phyloP scores from a whole-genome alignment of 495 filamentous ascomycete species.

The Usnea hakonensis region DNA sequence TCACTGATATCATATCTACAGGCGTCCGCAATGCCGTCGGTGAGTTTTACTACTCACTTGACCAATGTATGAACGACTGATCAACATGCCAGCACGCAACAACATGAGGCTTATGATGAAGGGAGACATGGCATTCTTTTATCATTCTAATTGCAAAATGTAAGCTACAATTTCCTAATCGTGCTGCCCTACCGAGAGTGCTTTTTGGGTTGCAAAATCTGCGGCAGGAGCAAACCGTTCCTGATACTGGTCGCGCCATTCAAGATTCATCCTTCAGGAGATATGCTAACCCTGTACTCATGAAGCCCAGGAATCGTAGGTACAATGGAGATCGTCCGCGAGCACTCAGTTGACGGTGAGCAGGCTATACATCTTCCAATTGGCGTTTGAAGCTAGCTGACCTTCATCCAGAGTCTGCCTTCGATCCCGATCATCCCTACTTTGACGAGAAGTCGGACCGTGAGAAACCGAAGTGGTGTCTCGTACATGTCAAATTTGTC shows the following conservation, averaged over 20 bases:
- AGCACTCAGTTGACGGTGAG: conserved; percentile 71
- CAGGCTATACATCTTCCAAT: neutral
- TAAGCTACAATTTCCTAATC: too few species aligned
- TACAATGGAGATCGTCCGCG: conserved; percentile 84
- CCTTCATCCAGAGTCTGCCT: conserved; percentile 57
- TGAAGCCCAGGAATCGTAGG: conserved; percentile 89
- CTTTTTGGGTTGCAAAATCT: too few species aligned
- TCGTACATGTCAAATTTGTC: conserved; percentile 80
- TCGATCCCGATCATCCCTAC: conserved; percentile 70
- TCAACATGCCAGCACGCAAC: conserved; percentile 53
- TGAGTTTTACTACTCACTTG: conserved; percentile 26
- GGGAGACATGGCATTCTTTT: conserved; percentile 92
- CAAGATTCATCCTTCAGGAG: too few species aligned
- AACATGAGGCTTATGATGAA: conserved; percentile 84
- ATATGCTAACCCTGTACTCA: too few species aligned
- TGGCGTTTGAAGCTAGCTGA: neutral
- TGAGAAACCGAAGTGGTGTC: conserved; percentile 80
- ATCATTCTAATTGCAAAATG: conserved; percentile 89
- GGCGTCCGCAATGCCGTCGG: conserved; percentile 53
- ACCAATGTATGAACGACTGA: neutral
- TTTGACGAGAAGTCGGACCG: conserved; percentile 67
- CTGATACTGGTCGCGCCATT: too few species aligned
- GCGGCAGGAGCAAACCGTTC: too few species aligned
- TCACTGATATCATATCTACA: neutral
- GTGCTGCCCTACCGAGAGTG: too few species aligned